phyloP scores from a whole-genome alignment of 257 asterid species.

The Datura wrightii region DNA sequence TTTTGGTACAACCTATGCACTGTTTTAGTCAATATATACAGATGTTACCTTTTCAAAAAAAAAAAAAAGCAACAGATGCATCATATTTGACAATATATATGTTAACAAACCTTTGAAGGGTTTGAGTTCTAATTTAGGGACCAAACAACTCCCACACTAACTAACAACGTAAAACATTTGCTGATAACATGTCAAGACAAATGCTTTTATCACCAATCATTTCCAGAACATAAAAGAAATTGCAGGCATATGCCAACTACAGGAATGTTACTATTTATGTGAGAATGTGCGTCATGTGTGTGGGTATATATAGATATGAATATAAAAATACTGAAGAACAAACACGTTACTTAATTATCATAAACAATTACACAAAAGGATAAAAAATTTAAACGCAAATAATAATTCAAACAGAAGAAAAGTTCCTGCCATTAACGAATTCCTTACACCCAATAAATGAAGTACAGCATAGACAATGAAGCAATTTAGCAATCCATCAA shows the following conservation, averaged over 20 bases:
- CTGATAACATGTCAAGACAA: not conserved
- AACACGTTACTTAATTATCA: not conserved
- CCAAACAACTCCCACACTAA: not conserved
- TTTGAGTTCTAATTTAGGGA: not conserved
- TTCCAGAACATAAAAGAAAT: not conserved
- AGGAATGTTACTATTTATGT: not conserved
- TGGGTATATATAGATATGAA: not conserved
- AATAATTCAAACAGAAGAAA: not conserved
- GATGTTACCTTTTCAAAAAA: not conserved
- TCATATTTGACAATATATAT: not conserved
- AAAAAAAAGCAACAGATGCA: not conserved
- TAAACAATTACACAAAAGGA: not conserved
- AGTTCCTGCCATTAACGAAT: not conserved
- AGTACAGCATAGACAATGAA: not conserved
- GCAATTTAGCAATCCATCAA: not conserved
- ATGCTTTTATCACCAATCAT: not conserved
- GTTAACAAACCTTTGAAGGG: constrained; percentile 4
- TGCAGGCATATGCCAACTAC: not conserved
- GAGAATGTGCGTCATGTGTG: too few relatives aligned
- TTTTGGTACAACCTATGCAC: not conserved
- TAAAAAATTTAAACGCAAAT: not conserved
- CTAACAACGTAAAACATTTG: not conserved
- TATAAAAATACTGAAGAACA: not conserved
- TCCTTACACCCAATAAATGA: not conserved
- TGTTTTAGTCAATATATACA: not conserved